Evolutionary conservation across 2,329 filamentous ascomycete species (phyloP), one percentile per base, ranked within the genome.

Genomic region (Alternaria postmessia): DNA sequence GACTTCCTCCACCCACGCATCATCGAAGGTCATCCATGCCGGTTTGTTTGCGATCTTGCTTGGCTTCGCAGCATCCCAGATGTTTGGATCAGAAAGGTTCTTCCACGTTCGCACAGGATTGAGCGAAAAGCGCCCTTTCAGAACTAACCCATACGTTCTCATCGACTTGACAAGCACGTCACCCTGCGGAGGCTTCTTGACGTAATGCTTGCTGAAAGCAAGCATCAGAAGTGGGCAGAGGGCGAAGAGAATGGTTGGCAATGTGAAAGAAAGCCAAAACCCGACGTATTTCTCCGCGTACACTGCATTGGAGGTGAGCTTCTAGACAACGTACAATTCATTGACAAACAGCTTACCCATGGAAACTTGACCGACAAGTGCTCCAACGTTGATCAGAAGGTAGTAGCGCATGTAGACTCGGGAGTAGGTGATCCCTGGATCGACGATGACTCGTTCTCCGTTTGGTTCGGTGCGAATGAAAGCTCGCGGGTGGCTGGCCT

Each of bases 1-100:
- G 8, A 75, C 70, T 58, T 75, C 71, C 30, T 92, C 90, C 32
- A 94, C 91, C 90, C 90, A 94, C 57, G 86, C 86, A 66, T 94
- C 91, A 60, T 93, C 90, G 66, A 92, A 93, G 0, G 88, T 91
- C 88, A 93, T 93, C 90, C 90, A 93, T 0, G 62, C 52, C 0
- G 90, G 90, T 47, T 87, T 86, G 57, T 83, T 75, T 0, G 77
- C 74, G 6, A 84, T 85, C 3, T 81, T 81, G 70, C 87, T 90
- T 4, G 90, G 90, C 78, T 90, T 91, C 53, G 88, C 81, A 57
- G 85, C 84, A 65, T 80, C 83, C 75, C 67, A 71, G 3, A 68
- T 32, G 16, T 70, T 60, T 4, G 64, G 59, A 32, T 66, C 61
- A 51, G 90, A 70, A 69, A 82, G 79, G 66, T 83, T 84, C 67